phyloP scores from a whole-genome alignment of 2,329 filamentous ascomycete species.

The Fonsecaea pedrosoi region DNA sequence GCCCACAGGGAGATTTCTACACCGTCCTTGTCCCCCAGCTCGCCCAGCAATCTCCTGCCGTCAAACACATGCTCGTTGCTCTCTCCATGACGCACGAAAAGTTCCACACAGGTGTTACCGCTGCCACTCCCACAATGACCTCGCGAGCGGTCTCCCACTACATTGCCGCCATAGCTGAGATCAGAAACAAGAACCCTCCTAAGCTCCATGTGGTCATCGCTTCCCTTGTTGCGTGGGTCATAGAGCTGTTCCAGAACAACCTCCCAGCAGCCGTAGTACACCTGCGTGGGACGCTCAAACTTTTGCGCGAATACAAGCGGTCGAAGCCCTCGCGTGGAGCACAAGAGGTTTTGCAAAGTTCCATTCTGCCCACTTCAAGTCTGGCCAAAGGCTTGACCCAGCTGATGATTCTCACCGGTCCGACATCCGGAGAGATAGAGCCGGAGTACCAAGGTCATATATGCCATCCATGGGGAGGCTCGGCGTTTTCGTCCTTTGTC shows the following conservation, averaged over 20 bases:
- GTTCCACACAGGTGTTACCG: conserved; percentile 5
- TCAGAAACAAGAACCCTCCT: conserved; percentile 11
- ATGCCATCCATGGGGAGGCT: not conserved
- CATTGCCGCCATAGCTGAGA: conserved; percentile 19
- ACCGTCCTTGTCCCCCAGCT: conserved; percentile 23
- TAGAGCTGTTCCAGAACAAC: conserved; percentile 24
- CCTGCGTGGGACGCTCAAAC: conserved; percentile 5
- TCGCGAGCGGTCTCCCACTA: conserved; percentile 15
- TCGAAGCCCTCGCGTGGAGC: not conserved
- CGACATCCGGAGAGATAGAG: not conserved
- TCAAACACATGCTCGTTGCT: conserved; percentile 25
- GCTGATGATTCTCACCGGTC: conserved; percentile 10
- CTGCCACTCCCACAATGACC: not conserved
- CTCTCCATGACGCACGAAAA: conserved; percentile 19
- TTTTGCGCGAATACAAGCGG: not conserved
- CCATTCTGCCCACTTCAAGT: not conserved
- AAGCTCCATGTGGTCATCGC: conserved; percentile 22
- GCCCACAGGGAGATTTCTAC: conserved; percentile 21
- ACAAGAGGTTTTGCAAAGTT: not conserved
- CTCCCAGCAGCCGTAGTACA: conserved; percentile 9
- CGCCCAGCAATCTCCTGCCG: conserved; percentile 9
- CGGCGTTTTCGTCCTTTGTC: conserved; percentile 10
- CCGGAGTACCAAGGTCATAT: conserved; percentile 16
- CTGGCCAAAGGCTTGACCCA: conserved; percentile 18
- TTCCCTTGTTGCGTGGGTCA: conserved; percentile 21